A percentile compares a stretch with the other conserved stretches of the same genome.
Evolutionary conservation across 2,329 filamentous ascomycete species (phyloP).

Genomic region (Fusarium citri): DNA sequence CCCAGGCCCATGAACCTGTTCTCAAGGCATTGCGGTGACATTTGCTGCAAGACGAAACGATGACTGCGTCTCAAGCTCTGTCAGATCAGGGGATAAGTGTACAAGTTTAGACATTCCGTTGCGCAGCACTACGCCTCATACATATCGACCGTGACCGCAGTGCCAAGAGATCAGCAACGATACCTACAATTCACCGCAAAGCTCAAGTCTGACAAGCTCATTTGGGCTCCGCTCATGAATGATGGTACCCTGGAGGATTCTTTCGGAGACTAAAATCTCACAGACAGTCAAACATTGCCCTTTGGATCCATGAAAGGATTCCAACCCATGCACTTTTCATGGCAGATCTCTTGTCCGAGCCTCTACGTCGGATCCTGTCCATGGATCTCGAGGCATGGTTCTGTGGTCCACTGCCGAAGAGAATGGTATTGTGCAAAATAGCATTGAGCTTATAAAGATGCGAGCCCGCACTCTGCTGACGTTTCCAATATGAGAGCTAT

Average conservation of each 20-base stretch:
- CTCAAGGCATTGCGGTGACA: background rate
- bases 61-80: slow-evolving; percentile 11
- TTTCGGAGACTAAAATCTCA: slow-evolving; percentile 37
- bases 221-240: slow-evolving; percentile 17
- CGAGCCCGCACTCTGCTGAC: background rate
- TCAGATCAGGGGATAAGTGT: background rate
- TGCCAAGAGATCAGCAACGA: slow-evolving; percentile 8
- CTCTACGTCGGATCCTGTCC: slow-evolving; percentile 7
- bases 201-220: background rate
- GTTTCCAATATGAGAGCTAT: background rate
- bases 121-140: background rate
- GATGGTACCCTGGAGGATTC: slow-evolving; percentile 10
- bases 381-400: background rate
- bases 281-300: slow-evolving; percentile 32
- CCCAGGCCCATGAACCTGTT: background rate
- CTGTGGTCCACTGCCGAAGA: background rate
- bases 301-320: slow-evolving; percentile 26
- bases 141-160: background rate
- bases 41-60: background rate
- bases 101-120: slow-evolving; percentile 1
- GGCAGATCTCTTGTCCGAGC: slow-evolving; percentile 20
- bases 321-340: slow-evolving; percentile 15
- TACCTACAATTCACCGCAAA: background rate
- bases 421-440: background rate
- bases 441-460: slow-evolving; percentile 25